A percentile compares a stretch with the other conserved stretches of the same genome.
Conservation (phyloP, 2,329 filamentous ascomycete genomes). For the Exophiala sp. region DNA sequence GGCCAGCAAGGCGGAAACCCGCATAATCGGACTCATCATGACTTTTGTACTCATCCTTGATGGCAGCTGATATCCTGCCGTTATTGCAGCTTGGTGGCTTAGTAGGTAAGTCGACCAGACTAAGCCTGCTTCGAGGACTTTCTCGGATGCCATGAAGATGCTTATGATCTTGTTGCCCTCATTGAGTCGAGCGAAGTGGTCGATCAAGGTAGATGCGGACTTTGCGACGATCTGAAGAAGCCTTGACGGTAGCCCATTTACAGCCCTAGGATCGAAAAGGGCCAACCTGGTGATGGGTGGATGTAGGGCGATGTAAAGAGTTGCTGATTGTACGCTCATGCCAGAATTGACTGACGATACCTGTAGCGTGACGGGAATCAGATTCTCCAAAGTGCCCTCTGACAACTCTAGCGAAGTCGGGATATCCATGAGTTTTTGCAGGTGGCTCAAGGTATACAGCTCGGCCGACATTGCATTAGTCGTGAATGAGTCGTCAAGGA, state of each 20-base stretch:
- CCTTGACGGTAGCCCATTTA: neutral
- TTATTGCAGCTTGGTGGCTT: neutral
- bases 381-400: conserved; percentile 2
- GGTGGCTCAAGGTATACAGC: neutral
- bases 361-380: conserved; percentile 7
- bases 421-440: neutral
- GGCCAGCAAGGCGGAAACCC: neutral
- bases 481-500: neutral
- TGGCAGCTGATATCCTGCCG: neutral
- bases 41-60: neutral
- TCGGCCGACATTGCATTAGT: neutral
- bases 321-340: conserved; percentile 8
- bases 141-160: neutral
- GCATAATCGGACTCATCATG: neutral
- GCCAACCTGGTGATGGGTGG: conserved; percentile 1
- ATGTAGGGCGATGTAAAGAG: conserved; percentile 11
- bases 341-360: neutral
- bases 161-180: neutral
- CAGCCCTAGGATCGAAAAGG: neutral
- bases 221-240: conserved; percentile 5
- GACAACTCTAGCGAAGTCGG: neutral
- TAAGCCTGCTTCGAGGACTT: conserved; percentile 1
- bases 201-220: conserved; percentile 10
- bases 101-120: conserved; percentile 1
- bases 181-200: conserved; percentile 1